A percentile compares a stretch with the other conserved stretches of the same genome.
Conservation (phyloP, 164 flowering plant genomes). For the Vitis rotundifolia region DNA sequence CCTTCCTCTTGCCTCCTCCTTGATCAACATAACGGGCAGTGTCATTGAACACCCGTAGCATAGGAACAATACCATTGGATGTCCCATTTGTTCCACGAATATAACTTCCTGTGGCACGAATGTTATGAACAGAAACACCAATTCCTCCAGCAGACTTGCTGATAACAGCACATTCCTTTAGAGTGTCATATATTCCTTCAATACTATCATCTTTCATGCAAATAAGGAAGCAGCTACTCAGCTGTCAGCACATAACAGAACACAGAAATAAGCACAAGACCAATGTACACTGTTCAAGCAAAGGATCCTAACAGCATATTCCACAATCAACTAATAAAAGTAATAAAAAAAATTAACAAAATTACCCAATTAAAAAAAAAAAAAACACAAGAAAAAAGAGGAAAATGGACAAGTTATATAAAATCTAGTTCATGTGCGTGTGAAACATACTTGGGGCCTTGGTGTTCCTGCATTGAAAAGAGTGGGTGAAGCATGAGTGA, state of each 20-base stretch:
- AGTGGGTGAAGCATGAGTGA: conserved; percentile 99
- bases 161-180: conserved; percentile 98
- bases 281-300: neutral
- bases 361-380: neutral
- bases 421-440: no score
- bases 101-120: conserved; percentile 94
- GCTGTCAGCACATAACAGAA: conserved; percentile 41
- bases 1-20: conserved; percentile 99
- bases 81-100: conserved; percentile 99
- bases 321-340: neutral
- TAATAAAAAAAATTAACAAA: neutral
- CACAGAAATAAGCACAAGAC: neutral
- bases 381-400: neutral
- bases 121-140: conserved; percentile 95
- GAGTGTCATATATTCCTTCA: conserved; percentile 95
- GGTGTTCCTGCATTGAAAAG: conserved; percentile 98
- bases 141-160: conserved; percentile 99
- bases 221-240: conserved; percentile 94
- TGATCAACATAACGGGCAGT: conserved; percentile 99
- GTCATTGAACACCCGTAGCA: conserved; percentile 96
- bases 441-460: conserved; percentile 79
- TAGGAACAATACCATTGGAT: conserved; percentile 97
- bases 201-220: conserved; percentile 99
- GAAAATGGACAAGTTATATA: neutral
- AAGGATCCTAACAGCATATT: neutral